These are phyloP conservation scores for Botryotinia calthae DNA, from an alignment of 2,329 filamentous ascomycete species.

Conservation along the genomic window DNA sequence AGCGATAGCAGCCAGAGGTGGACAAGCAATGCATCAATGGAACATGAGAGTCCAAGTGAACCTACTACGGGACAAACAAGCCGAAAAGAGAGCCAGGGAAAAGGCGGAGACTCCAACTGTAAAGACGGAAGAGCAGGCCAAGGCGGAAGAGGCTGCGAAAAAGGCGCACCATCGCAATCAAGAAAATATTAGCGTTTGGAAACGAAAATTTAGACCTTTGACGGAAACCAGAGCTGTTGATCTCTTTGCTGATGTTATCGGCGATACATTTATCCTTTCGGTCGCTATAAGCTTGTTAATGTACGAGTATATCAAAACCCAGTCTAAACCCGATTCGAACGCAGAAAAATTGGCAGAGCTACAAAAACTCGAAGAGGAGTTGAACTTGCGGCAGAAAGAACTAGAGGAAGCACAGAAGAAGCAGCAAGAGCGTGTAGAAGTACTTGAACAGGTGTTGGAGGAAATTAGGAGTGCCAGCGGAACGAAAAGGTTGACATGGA, in stretches of 20 bases:
- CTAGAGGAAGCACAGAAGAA: constrained; percentile 51
- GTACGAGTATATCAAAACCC: constrained; percentile 59
- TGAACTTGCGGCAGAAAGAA: constrained; percentile 47
- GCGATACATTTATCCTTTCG: constrained; percentile 60
- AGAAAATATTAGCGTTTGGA: constrained; percentile 54
- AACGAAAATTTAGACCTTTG: constrained; percentile 59
- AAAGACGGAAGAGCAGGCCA: constrained; percentile 59
- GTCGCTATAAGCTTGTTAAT: constrained; percentile 57
- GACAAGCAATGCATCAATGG: constrained; percentile 63
- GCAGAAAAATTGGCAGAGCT: constrained; percentile 52
- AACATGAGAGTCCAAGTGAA: constrained; percentile 65
- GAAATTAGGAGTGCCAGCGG: constrained; percentile 33
- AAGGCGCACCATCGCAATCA: constrained; percentile 36
- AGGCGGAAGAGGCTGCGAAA: constrained; percentile 51
- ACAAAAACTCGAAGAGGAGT: constrained; percentile 54
- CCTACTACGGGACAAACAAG: constrained; percentile 55
- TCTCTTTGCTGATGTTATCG: constrained; percentile 63
- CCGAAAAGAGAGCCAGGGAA: constrained; percentile 58
- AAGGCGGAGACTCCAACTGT: constrained; percentile 62
- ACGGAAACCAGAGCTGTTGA: constrained; percentile 65
- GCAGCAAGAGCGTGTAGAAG: constrained; percentile 35
- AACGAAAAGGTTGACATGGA: constrained; percentile 31
- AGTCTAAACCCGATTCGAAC: constrained; percentile 60
- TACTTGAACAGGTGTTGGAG: constrained; percentile 37
- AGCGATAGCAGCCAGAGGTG: constrained; percentile 58